phyloP scores from a whole-genome alignment of 768 basidiomycete species.

The Serendipita sp. region DNA sequence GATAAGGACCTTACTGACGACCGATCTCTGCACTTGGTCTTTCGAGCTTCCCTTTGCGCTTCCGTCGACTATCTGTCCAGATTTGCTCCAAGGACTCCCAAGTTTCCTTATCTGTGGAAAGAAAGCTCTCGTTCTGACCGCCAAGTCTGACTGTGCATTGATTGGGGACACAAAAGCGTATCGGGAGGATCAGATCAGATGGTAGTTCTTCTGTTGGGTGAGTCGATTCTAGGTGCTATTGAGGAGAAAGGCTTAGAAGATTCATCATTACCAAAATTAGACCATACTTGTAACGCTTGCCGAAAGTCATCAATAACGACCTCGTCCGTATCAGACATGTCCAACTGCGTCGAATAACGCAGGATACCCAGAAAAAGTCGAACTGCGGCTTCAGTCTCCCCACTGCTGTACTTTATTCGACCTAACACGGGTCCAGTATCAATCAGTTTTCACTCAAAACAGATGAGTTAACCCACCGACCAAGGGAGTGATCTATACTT shows the following conservation, averaged over 20 bases:
- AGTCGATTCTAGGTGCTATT: constrained; percentile 56
- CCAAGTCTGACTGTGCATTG: constrained; percentile 40
- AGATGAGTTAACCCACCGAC: constrained; percentile 21
- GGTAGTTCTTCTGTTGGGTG: constrained; percentile 28
- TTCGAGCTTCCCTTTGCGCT: constrained; percentile 39
- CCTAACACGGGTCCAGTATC: constrained; percentile 27
- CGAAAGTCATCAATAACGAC: constrained; percentile 76
- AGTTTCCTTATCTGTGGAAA: constrained; percentile 22
- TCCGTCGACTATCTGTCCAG: constrained; percentile 47
- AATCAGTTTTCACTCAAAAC: constrained; percentile 1
- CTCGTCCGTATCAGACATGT: constrained; percentile 31
- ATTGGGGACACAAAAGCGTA: constrained; percentile 44
- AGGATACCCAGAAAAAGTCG: constrained; percentile 61
- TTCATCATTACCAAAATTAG: neutral
- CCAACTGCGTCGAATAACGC: constrained; percentile 23
- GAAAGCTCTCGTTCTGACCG: neutral
- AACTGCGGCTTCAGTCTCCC: constrained; percentile 62
- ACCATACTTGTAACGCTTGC: constrained; percentile 60
- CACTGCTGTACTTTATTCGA: constrained; percentile 78
- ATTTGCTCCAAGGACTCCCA: constrained; percentile 52
- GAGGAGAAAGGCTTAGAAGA: neutral
- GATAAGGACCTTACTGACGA: constrained; percentile 26
- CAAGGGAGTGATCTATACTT: constrained; percentile 66
- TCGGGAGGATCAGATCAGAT: constrained; percentile 40
- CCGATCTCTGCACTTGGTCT: constrained; percentile 38